Base-by-base conservation (phyloP, 805 yeast species). In the Yarrowia sp. region DNA sequence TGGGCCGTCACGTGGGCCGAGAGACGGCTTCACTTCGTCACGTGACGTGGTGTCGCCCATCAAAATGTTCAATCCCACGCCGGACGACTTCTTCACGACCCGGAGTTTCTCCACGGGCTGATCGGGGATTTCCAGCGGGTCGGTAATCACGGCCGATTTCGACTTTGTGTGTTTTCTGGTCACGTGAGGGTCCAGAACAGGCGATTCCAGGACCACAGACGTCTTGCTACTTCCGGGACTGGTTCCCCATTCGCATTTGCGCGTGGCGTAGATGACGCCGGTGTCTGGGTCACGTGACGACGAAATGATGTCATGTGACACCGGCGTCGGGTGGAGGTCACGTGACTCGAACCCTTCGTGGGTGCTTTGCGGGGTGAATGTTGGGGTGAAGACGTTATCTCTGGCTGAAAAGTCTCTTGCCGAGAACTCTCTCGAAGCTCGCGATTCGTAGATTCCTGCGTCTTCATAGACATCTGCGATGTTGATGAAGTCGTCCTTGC, bases 381-480 rank as follows among this genome's bases (percentile, higher is more conserved):
- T 24, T 1, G 49, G 49, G 0, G 52, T 30, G 13, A 47, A 30
- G 36, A 17, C 52, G 38, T 15, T 30, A 3, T 38, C 58, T 36
- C 43, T 36, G 12, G 58, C 14, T 9, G 43, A 19, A 52, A 52
- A 52, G 34, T 52, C 43, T 12, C 43, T 33, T 36, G 58, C 43
- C 0, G 58, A 52, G 6, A 34, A 52, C n/a, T 52, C 58, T 0
- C 58, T 8, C 3, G 58, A 20, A 2, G 33, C n/a, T 4, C 38
- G 17, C 0, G 52, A 30, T 4, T 47, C 52, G 12, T 46, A 24
- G 15, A 20, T 4, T 3, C 15, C 38, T 8, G 20, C 36, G n/a
- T 20, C 53, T 19, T 60, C 53, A 9, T 60, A 60, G 3, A 61
- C 66, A 20, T 61, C 55, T 8, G 66, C 55, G 12, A 61, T 61